These are phyloP conservation scores for Candida incommunis DNA, from an alignment of 805 yeast species.

Conservation along the genomic window DNA sequence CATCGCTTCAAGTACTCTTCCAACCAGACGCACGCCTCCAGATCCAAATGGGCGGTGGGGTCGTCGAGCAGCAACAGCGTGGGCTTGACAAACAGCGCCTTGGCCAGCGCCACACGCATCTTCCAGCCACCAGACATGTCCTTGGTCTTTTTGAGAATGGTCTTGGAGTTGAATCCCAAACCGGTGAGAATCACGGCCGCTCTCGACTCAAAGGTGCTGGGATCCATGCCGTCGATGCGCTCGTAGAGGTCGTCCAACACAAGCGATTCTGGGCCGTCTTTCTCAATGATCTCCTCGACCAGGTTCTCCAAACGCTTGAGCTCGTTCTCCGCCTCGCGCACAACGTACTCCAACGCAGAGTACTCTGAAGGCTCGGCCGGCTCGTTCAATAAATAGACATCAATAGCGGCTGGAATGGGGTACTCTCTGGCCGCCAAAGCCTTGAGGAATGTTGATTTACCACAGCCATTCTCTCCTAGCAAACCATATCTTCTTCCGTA, in stretches of 20 bases:
- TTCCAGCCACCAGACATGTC: constrained; percentile 99
- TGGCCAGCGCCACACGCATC: constrained; percentile 98
- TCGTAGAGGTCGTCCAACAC: constrained; percentile 80
- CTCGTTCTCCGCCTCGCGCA: constrained; percentile 89
- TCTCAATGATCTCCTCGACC: constrained; percentile 79
- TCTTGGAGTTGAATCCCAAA: constrained; percentile 82
- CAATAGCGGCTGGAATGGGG: constrained; percentile 87
- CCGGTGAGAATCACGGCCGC: constrained; percentile 94
- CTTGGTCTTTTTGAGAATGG: constrained; percentile 87
- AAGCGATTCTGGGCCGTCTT: constrained; percentile 89
- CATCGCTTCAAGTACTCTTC: constrained; percentile 93
- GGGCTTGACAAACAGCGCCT: constrained; percentile 96
- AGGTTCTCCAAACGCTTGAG: constrained; percentile 79
- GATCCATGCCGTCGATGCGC: constrained; percentile 92
- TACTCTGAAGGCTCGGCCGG: constrained; percentile 92
- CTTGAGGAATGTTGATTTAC: constrained; percentile 89
- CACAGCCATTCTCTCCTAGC: constrained; percentile 97
- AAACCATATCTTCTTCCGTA: constrained; percentile 97
- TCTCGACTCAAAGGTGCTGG: constrained; percentile 88
- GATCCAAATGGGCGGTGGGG: constrained; percentile 98
- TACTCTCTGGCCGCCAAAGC: constrained; percentile 92
- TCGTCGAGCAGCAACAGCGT: constrained; percentile 88
- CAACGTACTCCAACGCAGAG: constrained; percentile 92
- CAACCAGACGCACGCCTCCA: constrained; percentile 99
- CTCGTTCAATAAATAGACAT: constrained; percentile 86